Base-by-base conservation (phyloP, 331 rosid genomes). In the Erythrophleum ivorense region DNA sequence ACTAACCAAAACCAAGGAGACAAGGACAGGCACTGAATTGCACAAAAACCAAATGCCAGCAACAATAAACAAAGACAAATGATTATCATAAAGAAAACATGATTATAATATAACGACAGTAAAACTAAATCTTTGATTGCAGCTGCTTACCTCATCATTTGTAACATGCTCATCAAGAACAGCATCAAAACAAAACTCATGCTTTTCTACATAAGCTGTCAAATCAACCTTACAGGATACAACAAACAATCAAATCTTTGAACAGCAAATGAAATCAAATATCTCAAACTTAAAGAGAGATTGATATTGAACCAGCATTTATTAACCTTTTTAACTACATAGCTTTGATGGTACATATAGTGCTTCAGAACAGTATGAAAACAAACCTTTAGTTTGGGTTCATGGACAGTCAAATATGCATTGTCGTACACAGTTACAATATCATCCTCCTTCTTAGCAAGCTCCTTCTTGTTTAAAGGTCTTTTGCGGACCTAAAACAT, bases 201-300 rank as follows among this genome's bases (percentile, higher is more conserved):
- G 98, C 90, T 95, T 95, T 87, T 95, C 99, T 87, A 95, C 99
- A 81, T 93, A 95, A 58, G 99, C 99, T 29, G 99, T 95, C 91
- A 95, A 88, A 86, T 95, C 99, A 87, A 95, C 99, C 99, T 95
- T 58, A 76, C 79, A 87, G 50, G 71, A 78, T 36, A 70, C 79
- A 78, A 49, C 6, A 70, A 64, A 62, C 34, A 68, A 49, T 77
- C 72, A 40, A 53, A 76, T 82, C 41, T 46, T 48, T 46, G 24
- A 73, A 78, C 71, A 75, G 57, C 53, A 58, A 77, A 73, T 36
- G 43, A 76, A 66, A 80, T 55, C 45, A 11, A 64, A 66, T 84
- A 82, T 59, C 36, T 52, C 54, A 54, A 41, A 41, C 46, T 36
- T 31, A 59, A 33, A 43, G 63, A 79, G 80, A 52, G 21, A 50